Conservation (phyloP, 768 basidiomycete genomes). For the Tricholomella constricta region DNA sequence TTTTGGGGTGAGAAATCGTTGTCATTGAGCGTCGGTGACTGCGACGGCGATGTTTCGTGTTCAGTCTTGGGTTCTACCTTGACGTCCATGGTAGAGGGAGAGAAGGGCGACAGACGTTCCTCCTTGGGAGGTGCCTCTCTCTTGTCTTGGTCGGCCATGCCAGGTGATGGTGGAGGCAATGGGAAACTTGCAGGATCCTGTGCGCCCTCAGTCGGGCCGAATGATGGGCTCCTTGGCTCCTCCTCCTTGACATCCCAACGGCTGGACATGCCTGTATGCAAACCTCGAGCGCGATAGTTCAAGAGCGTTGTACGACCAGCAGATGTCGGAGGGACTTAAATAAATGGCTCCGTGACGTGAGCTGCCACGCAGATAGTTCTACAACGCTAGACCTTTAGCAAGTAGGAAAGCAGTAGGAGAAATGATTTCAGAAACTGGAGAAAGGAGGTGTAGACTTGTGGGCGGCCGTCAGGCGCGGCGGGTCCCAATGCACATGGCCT, state of each 20-base stretch:
- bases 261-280: constrained; percentile 14
- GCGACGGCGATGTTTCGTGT: constrained; percentile 32
- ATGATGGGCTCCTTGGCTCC: constrained; percentile 23
- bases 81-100: constrained; percentile 31
- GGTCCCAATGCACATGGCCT: constrained; percentile 14
- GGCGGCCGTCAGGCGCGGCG: constrained; percentile 9
- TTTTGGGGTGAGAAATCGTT: constrained; percentile 33
- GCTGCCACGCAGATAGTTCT: neutral
- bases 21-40: constrained; percentile 38
- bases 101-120: constrained; percentile 24
- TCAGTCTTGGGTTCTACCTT: constrained; percentile 34
- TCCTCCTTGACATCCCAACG: constrained; percentile 15
- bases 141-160: constrained; percentile 15
- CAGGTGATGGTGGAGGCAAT: constrained; percentile 27
- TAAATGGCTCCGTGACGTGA: neutral
- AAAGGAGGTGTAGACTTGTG: neutral
- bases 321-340: neutral
- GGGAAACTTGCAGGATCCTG: constrained; percentile 16
- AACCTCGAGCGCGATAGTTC: neutral
- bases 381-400: constrained; percentile 7
- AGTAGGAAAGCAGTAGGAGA: constrained; percentile 6
- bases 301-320: constrained; percentile 9
- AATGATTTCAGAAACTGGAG: constrained; percentile 9
- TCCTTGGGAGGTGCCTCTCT: constrained; percentile 30
- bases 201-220: constrained; percentile 8